These are phyloP conservation scores for Pholiota conissans DNA, from an alignment of 768 basidiomycete genomes.

Conservation along the genomic window DNA sequence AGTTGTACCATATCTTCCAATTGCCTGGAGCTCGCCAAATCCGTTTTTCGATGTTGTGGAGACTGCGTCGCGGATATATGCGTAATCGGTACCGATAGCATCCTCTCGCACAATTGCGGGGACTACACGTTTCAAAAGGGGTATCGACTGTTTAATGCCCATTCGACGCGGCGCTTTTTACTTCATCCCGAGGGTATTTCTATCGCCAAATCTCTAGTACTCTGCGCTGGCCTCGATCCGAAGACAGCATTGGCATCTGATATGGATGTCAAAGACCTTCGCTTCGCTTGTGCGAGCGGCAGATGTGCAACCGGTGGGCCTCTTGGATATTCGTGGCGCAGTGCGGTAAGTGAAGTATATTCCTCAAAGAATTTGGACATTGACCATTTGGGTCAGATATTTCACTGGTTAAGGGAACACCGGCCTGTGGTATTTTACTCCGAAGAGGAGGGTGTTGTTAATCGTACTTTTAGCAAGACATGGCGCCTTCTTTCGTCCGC, in stretches of 20 bases:
- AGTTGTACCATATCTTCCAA: background rate
- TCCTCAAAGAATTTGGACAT: too few species aligned
- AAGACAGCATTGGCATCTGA: background rate
- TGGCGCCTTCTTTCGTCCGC: background rate
- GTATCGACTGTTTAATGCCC: too few species aligned
- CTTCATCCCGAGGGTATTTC: background rate
- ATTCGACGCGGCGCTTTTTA: background rate
- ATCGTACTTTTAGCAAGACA: too few species aligned
- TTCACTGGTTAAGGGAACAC: background rate
- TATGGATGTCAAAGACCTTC: background rate
- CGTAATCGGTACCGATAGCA: background rate
- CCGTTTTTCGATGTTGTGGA: background rate
- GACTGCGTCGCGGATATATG: background rate
- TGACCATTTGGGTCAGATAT: too few species aligned
- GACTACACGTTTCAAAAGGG: too few species aligned
- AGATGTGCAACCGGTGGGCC: too few species aligned
- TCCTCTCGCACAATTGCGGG: background rate
- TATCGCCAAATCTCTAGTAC: background rate
- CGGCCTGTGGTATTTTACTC: background rate
- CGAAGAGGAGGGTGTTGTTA: background rate
- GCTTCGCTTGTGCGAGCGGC: too few species aligned
- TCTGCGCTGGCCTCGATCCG: background rate
- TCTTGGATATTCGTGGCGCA: background rate
- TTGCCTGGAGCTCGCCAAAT: background rate
- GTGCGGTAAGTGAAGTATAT: background rate